Evolutionary conservation across 768 basidiomycete species (phyloP), one percentile per base, ranked within the genome.

Genomic region (Lentinula raphanica): DNA sequence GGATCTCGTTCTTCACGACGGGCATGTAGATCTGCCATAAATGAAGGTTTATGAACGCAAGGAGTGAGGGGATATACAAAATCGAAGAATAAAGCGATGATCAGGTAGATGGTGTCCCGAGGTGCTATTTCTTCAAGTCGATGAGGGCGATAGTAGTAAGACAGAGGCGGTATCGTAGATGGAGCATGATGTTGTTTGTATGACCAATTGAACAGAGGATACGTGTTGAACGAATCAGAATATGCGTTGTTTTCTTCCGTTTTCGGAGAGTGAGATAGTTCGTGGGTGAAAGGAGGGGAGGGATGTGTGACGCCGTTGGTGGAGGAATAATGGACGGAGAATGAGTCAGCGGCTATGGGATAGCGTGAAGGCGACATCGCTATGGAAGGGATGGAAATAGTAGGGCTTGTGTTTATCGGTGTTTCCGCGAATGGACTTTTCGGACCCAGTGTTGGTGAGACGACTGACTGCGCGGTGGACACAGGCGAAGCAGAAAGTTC

Each of bases 61-160:
- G 94, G 94, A 8, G 91, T 95, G 31, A 96, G 79, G 8, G 91
- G 89, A 70, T 94, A 94, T 49, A 95, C 91, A 68, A 92, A 96
- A 69, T 95, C 94, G 68, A 95, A 96, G 75, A 93, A 97, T 12
- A 95, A 82, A 38, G 87, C 81, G 61, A 94, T 86, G 63, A 96
- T 89, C 59, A 90, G 83, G 39, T 84, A 82, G 49, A 94, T 86
- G 5, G 87, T 88, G 58, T 90, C 87, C 54, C 90, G 79, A 19
- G 90, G 88, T 9, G 92, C 88, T 54, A 94, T 83, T 59, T 90
- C 86, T 66, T 94, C 90, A 46, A 96, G 75, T 32, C 88, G 79
- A 66, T 86, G 87, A 1, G 87, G 80, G n/a, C 86, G 81, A 66
- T 85, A 87, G 67, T 86, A 87, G 66, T 82, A 82, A 0, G 86